Evolutionary conservation across 148 eudicot genomes (phyloP).

Genomic region (Gaultheria prostrata): DNA sequence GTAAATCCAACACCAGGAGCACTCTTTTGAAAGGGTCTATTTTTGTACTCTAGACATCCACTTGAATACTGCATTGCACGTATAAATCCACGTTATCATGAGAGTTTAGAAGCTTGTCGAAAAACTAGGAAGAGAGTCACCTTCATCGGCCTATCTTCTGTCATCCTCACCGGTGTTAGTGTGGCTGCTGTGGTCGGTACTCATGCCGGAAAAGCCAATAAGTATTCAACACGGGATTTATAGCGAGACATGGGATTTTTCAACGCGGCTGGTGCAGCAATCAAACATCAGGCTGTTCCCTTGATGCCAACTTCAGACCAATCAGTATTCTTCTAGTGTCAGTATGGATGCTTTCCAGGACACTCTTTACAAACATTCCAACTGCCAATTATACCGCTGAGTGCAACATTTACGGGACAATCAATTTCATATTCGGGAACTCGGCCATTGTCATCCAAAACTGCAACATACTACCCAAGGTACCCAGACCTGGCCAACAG

Average conservation of each 20-base stretch:
- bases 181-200: conserved; percentile 31
- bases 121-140: conserved; percentile 27
- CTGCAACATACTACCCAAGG: conserved; percentile 25
- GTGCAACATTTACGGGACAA: conserved; percentile 35
- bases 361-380: conserved; percentile 40
- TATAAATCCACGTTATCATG: conserved; percentile 7
- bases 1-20: too few relatives aligned
- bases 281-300: conserved; percentile 46
- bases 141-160: conserved; percentile 29
- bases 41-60: too few relatives aligned
- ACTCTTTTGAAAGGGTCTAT: too few relatives aligned
- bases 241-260: conserved; percentile 39
- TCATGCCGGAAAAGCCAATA: conserved; percentile 10
- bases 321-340: conserved; percentile 33
- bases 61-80: too few relatives aligned
- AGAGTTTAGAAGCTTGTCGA: conserved; percentile 23
- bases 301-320: conserved; percentile 30
- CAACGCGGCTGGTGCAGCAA: conserved; percentile 38
- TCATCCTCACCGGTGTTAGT: conserved; percentile 29
- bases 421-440: conserved; percentile 43
- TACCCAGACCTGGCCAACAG: conserved; percentile 30
- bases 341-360: conserved; percentile 40
- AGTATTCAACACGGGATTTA: conserved; percentile 31
- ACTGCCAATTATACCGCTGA: conserved; percentile 45
- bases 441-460: conserved; percentile 36